A percentile compares a stretch with the other conserved stretches of the same genome.
phyloP scores from a whole-genome alignment of 352 stramenopile genomes.

The Phytophthora litchii region DNA sequence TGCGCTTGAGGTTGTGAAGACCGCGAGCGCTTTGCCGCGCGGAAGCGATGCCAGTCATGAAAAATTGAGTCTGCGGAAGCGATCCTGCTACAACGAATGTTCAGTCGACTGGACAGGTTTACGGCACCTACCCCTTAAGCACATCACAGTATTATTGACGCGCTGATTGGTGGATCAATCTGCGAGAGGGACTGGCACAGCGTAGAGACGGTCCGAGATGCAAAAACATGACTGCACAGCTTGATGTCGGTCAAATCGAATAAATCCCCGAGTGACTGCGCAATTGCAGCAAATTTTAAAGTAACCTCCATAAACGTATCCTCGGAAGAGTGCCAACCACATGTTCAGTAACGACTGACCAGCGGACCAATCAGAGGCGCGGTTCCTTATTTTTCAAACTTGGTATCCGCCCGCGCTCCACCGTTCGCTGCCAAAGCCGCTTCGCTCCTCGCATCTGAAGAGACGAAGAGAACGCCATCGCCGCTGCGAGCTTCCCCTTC shows the following conservation, averaged over 20 bases:
- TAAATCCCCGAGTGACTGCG: not conserved
- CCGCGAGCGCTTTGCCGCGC: slow-evolving; percentile 24
- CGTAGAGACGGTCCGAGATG: slow-evolving; percentile 1
- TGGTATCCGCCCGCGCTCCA: slow-evolving; percentile 19
- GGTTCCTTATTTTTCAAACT: slow-evolving; percentile 29
- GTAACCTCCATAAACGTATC: not conserved
- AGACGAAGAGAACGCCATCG: slow-evolving; percentile 5
- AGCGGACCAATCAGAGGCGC: slow-evolving; percentile 11
- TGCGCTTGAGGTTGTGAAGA: slow-evolving; percentile 18
- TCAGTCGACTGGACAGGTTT: no score
- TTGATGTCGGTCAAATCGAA: not conserved
- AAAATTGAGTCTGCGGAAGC: no score
- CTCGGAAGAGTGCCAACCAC: slow-evolving; percentile 8
- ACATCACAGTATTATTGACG: not conserved
- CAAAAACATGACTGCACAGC: slow-evolving; percentile 13
- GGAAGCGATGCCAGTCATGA: not conserved
- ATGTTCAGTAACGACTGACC: slow-evolving; percentile 8
- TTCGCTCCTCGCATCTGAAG: slow-evolving; percentile 15
- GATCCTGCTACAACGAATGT: no score
- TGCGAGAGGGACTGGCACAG: slow-evolving; percentile 13
- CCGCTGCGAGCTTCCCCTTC: slow-evolving; percentile 9
- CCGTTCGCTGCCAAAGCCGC: slow-evolving; percentile 27
- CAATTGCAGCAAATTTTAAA: not conserved
- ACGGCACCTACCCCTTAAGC: slow-evolving; percentile 3
- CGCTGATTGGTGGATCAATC: slow-evolving; percentile 14